Conservation (phyloP, 129 eudicot species). For the Glebionis coronaria region DNA sequence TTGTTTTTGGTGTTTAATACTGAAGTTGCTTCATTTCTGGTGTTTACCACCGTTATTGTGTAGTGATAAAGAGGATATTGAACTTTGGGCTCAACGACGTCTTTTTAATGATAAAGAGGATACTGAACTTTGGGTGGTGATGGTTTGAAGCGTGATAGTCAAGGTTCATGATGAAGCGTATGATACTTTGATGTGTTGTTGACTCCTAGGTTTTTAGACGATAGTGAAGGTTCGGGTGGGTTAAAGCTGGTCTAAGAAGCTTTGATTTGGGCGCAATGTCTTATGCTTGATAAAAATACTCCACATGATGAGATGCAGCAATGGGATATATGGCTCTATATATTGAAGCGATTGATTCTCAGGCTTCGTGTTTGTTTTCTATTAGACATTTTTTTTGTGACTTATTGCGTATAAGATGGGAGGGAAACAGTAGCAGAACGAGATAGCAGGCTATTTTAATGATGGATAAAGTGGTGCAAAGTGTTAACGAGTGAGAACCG, state of each 20-base stretch:
- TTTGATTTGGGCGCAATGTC: conserved; percentile 65
- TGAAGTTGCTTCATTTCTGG: conserved; percentile 67
- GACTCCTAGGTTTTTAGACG: conserved; percentile 60
- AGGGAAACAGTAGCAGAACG: too few relatives aligned
- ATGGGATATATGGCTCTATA: too few relatives aligned
- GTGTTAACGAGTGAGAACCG: too few relatives aligned
- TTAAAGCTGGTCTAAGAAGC: conserved; percentile 75
- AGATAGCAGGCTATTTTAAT: too few relatives aligned
- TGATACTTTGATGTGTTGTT: conserved; percentile 87
- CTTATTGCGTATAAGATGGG: too few relatives aligned
- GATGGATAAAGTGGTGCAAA: too few relatives aligned
- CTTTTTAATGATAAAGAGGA: conserved; percentile 38
- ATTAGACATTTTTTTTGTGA: too few relatives aligned
- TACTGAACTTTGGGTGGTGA: conserved; percentile 13
- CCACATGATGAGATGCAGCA: conserved; percentile 72
- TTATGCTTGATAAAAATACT: conserved; percentile 56
- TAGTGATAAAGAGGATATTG: conserved; percentile 37
- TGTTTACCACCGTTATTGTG: conserved; percentile 57
- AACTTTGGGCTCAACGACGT: conserved; percentile 78
- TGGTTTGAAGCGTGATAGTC: conserved; percentile 20
- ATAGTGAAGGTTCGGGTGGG: conserved; percentile 26
- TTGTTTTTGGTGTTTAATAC: conserved; percentile 42
- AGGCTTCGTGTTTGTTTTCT: too few relatives aligned
- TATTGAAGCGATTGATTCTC: too few relatives aligned
- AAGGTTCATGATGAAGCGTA: conserved; percentile 47